Evolutionary conservation across 257 asterid species (phyloP).

Genomic region (Cruciata laevipes): DNA sequence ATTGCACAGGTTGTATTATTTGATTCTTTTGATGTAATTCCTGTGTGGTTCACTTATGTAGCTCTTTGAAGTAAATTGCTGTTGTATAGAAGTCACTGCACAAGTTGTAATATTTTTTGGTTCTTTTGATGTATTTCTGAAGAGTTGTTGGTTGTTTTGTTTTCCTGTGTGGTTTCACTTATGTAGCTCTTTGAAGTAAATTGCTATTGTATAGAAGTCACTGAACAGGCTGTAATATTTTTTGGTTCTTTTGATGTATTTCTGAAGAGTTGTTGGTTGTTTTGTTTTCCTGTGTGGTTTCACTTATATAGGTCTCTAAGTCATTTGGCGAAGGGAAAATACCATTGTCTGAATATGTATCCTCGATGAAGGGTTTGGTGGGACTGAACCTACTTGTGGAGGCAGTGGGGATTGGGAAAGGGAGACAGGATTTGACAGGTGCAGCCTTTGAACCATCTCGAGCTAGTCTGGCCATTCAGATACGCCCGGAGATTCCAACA

Average conservation of each 20-base stretch:
- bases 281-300: conserved; percentile 1
- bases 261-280: not conserved
- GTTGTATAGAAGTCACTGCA: no score
- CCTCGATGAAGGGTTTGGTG: conserved; percentile 48
- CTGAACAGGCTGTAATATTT: not conserved
- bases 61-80: no score
- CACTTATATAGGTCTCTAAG: conserved; percentile 37
- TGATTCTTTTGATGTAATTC: no score
- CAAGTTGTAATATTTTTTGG: no score
- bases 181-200: no score
- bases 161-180: no score
- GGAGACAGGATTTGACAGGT: conserved; percentile 51
- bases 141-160: no score
- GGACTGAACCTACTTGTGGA: conserved; percentile 50
- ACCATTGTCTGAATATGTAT: conserved; percentile 44
- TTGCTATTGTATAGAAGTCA: not conserved
- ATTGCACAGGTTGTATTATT: no score
- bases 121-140: no score
- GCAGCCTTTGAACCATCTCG: conserved; percentile 43
- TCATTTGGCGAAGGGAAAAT: conserved; percentile 45
- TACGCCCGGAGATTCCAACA: conserved; percentile 56
- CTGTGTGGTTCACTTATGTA: no score
- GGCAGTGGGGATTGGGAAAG: conserved; percentile 60
- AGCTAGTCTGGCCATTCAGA: conserved; percentile 31
- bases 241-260: not conserved